Evolutionary conservation across 1,139 yeast genomes (phyloP).

Genomic region (Suhomyces terraborum): DNA sequence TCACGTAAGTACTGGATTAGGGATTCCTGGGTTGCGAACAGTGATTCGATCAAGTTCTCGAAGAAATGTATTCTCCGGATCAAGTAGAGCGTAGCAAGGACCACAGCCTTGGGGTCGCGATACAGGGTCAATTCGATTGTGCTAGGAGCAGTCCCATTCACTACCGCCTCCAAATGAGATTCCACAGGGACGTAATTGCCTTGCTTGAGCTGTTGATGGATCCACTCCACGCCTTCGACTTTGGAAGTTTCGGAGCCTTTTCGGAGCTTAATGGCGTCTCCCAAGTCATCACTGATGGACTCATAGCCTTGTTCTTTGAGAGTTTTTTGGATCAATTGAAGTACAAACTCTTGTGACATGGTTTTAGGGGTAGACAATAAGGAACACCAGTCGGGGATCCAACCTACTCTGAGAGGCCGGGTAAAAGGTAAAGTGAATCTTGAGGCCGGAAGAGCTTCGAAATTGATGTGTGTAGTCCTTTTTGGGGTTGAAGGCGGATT

Average conservation of each 20-base stretch:
- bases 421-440: no score
- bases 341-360: slow-evolving; percentile 32
- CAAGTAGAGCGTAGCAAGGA: slow-evolving; percentile 28
- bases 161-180: slow-evolving; percentile 10
- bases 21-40: slow-evolving; percentile 8
- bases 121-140: slow-evolving; percentile 8
- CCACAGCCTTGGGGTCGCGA: slow-evolving; percentile 18
- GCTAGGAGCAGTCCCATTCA: not conserved
- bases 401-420: no score
- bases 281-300: slow-evolving; percentile 19
- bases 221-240: slow-evolving; percentile 25
- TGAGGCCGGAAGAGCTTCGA: not conserved
- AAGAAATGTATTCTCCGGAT: slow-evolving; percentile 29
- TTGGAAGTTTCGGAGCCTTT: slow-evolving; percentile 8
- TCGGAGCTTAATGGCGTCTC: slow-evolving; percentile 15
- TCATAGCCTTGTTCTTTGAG: slow-evolving; percentile 35
- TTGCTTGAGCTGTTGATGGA: slow-evolving; percentile 22
- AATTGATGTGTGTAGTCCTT: no score
- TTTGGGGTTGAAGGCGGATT: no score
- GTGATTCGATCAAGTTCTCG: slow-evolving; percentile 17
- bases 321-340: slow-evolving; percentile 35
- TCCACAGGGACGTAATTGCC: slow-evolving; percentile 27
- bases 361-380: not conserved
- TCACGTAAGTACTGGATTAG: slow-evolving; percentile 27
- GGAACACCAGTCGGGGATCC: not conserved